Percentiles rank a stretch among this genome's conserved stretches.
These are phyloP conservation scores for Lathyrus sativus DNA, from an alignment of 306 rosid genomes.

Conservation along the genomic window DNA sequence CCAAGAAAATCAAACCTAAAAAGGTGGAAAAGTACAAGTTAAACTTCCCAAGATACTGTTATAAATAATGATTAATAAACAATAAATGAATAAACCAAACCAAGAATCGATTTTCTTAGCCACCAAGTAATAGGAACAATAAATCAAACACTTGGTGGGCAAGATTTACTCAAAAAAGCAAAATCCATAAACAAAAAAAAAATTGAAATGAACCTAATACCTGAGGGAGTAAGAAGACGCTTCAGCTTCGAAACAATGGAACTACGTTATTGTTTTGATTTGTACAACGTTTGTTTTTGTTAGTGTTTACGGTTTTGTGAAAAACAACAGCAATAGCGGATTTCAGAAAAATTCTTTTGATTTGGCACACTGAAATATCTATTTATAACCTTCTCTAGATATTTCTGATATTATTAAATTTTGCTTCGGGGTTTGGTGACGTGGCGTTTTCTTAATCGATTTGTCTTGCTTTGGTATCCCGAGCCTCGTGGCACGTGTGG, in stretches of 20 bases:
- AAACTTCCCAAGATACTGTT: too few species aligned
- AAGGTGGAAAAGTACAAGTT: too few species aligned
- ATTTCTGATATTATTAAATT: slow-evolving; percentile 49
- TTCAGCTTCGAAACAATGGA: too few species aligned
- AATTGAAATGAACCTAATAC: too few species aligned
- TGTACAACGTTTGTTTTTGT: too few species aligned
- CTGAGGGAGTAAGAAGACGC: too few species aligned
- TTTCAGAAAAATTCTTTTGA: slow-evolving; percentile 28
- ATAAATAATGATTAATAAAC: too few species aligned
- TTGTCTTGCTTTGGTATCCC: slow-evolving; percentile 39
- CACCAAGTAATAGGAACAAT: slow-evolving; percentile 36
- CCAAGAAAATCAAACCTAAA: too few species aligned
- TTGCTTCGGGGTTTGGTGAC: slow-evolving; percentile 18
- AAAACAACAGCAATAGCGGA: not conserved
- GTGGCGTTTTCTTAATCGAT: slow-evolving; percentile 54
- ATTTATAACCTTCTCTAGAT: slow-evolving; percentile 84
- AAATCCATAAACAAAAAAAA: not conserved
- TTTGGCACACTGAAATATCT: not conserved
- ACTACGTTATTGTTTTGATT: too few species aligned
- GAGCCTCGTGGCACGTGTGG: slow-evolving; percentile 44
- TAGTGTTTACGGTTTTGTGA: too few species aligned
- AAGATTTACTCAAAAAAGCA: not conserved
- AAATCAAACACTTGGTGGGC: not conserved
- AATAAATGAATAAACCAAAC: not conserved
- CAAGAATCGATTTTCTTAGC: slow-evolving; percentile 13